Evolutionary conservation across 805 yeast species (phyloP), one percentile per base, ranked within the genome.

Genomic region (Myxozyma vanderwaltii): DNA sequence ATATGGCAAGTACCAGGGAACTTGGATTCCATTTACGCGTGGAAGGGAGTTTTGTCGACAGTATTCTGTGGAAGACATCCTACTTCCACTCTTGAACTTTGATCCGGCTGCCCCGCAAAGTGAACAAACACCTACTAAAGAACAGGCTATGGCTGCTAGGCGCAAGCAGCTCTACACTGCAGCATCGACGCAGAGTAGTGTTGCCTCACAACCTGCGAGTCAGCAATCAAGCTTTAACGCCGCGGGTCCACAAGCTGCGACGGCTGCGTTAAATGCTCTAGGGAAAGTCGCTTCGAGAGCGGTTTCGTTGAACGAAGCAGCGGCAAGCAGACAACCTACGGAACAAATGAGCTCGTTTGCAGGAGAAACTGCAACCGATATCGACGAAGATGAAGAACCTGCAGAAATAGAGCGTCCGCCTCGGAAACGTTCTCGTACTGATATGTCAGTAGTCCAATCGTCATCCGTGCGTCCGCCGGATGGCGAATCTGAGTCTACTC

Each of bases 1-100:
- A 0, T 82, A 84, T 63, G 89, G 88, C n/a, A 83, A 83, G 66
- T 84, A 82, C 71, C 89, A 85, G 70, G 91, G 91, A 8, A 86
- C 87, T 12, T 86, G 91, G 89, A 77, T 85, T 43, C 88, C 91
- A 3, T 64, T 56, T 48, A 58, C 56, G n/a, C 54, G 68, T 12
- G 69, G 68, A 31, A 59, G 67, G 31, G 78, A 81, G 39, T 77
- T 86, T 72, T 84, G 87, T 56, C 81, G 79, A 64, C 79, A 86
- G 63, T 86, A 83, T 72, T 81, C 82, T 23, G 83, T 84, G 21
- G 79, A 76, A 52, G 84, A 82, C 46, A 71, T 78, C 38, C 70
- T 85, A 58, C 72, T 72, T 60, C 86, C 87, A 3, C 72, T 84
- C 54, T 74, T 83, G 36, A 56, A 76, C 43, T 79, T 74, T 69